Evolutionary conservation across 257 asterid genomes (phyloP), one percentile per base, ranked within the genome.

Genomic region (Solanum pennellii): DNA sequence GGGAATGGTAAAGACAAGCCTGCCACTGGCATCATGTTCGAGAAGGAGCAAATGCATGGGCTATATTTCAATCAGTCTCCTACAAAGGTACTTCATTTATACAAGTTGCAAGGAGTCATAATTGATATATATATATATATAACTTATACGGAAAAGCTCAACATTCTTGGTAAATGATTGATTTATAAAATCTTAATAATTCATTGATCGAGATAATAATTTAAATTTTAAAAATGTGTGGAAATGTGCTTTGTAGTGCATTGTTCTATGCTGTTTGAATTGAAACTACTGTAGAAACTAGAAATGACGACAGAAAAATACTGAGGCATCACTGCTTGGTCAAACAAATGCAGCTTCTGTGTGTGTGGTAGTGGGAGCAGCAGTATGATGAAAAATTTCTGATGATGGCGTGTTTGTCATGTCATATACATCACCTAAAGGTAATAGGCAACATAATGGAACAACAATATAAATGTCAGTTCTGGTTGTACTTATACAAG

Each of bases 1-100:
- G 98, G 97, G 73, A 93, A 96, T 82, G 99, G 99, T 62, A 93
- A 93, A 85, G 97, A 95, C 87, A 93, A 96, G 82, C 98, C 98
- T 88, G 97, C 99, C n/a, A 97, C 99, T 14, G 98, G 96, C 86
- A 93, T 97, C 91, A 93, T 93, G 98, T 96, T 95, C 75, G 98
- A 95, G 93, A 96, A 97, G 89, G 96, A 92, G 92, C 98, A 94
- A 89, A 90, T 97, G 92, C 94, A 91, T 31, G 99, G 98, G n/a
- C 87, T 97, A 87, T 96, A 95, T 90, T 97, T 97, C 93, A 97
- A 96, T 88, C 98, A 96, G 82, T 96, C 99, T 87, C 94, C 97
- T 39, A 9, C 98, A 9, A 97, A 97, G 99, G 99, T 96, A 93
- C 84, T 69, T 49, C 29, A 12, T 82, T 49, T 49, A 82, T 80